These are phyloP conservation scores for Ajuga chamaepitys DNA, from an alignment of 257 asterid species.

Conservation along the genomic window DNA sequence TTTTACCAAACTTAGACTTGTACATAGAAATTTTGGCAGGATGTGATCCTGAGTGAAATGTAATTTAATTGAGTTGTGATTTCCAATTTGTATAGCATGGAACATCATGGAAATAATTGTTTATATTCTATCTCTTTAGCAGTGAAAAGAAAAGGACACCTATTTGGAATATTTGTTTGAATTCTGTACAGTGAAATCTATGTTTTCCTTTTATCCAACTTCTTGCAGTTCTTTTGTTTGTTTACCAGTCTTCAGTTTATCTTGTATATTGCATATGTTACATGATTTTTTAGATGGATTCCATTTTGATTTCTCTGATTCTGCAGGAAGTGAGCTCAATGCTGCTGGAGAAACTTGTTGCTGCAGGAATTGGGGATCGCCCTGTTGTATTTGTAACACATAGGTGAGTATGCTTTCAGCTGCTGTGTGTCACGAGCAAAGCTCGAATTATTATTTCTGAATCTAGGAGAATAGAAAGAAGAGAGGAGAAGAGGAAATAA, in stretches of 20 bases:
- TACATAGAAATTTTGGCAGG: neutral
- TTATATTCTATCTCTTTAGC: neutral
- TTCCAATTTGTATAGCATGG: neutral
- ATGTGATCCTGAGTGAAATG: neutral
- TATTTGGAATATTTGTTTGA: neutral
- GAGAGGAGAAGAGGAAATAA: too few species aligned
- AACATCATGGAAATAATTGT: neutral
- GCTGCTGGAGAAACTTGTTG: slow-evolving; percentile 79
- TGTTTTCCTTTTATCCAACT: neutral
- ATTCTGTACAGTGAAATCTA: neutral
- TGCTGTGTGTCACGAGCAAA: neutral
- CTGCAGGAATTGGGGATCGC: slow-evolving; percentile 95
- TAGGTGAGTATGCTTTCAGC: slow-evolving; percentile 45
- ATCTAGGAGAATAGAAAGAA: too few species aligned
- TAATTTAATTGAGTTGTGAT: slow-evolving; percentile 6
- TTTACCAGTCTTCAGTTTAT: neutral
- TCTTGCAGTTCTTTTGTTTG: neutral
- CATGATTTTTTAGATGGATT: neutral
- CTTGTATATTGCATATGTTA: neutral
- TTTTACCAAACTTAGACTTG: neutral
- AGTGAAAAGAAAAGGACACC: neutral
- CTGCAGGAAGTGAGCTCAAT: slow-evolving; percentile 93
- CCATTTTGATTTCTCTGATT: slow-evolving; percentile 11
- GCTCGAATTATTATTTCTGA: too few species aligned
- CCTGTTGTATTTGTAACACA: slow-evolving; percentile 93